phyloP scores from a whole-genome alignment of 2,329 filamentous ascomycete genomes.

The Moelleriella libera region DNA sequence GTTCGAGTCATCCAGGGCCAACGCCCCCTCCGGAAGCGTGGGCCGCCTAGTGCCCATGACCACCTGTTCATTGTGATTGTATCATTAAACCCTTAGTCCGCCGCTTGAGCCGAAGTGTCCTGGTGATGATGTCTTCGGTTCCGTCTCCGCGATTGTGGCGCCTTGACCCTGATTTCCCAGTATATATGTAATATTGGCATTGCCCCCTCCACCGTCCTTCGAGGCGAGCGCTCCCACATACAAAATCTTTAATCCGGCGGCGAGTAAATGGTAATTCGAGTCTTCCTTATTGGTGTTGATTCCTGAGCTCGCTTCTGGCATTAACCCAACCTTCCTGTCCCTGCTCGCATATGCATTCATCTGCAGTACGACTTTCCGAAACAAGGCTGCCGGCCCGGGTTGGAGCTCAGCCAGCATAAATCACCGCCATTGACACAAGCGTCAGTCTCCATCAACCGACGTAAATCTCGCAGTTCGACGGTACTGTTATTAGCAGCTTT shows the following conservation, averaged over 20 bases:
- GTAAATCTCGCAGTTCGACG: neutral
- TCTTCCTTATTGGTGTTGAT: neutral
- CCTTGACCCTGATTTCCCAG: neutral
- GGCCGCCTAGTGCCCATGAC: neutral
- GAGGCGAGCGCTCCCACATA: neutral
- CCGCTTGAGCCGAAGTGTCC: neutral
- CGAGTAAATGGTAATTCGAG: neutral
- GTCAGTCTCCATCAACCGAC: neutral
- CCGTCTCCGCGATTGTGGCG: neutral
- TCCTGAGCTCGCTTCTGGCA: neutral
- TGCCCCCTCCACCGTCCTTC: neutral
- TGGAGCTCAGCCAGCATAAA: neutral
- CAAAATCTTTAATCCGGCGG: neutral
- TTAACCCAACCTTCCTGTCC: neutral
- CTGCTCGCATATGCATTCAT: neutral
- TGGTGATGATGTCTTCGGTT: neutral
- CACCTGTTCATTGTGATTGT: neutral
- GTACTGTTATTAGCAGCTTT: neutral
- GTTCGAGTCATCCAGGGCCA: no score
- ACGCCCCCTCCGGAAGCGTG: neutral
- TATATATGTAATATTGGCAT: neutral
- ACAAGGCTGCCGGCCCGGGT: neutral
- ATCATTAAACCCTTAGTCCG: neutral
- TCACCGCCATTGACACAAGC: neutral
- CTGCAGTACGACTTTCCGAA: neutral